Conservation (phyloP, 257 asterid genomes). For the Dorcoceras hygrometricum region DNA sequence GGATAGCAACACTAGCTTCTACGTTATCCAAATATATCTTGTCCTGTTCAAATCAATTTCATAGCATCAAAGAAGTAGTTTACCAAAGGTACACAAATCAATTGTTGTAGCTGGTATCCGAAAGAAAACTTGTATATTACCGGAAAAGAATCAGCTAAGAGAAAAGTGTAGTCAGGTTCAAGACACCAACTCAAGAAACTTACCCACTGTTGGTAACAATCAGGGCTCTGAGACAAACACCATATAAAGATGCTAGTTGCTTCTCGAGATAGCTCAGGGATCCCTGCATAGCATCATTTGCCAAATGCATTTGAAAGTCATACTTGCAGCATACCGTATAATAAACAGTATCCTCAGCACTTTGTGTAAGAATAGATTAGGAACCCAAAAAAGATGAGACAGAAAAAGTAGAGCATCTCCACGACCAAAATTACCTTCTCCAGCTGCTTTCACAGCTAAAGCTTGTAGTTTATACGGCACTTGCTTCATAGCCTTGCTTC, state of each 20-base stretch:
- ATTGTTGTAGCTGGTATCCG: background rate
- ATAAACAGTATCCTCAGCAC: no score
- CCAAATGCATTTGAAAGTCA: conserved; percentile 9
- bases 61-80: conserved; percentile 1
- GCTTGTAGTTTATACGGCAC: conserved; percentile 57
- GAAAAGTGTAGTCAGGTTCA: background rate
- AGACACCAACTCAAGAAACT: conserved; percentile 20
- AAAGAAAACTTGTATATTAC: background rate
- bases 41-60: conserved; percentile 45
- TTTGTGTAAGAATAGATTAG: no score
- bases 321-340: background rate
- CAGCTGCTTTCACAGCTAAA: conserved; percentile 55
- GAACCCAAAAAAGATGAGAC: background rate
- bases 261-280: conserved; percentile 66
- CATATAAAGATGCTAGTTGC: conserved; percentile 65
- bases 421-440: conserved; percentile 48
- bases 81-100: background rate
- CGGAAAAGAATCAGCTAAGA: background rate
- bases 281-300: conserved; percentile 42
- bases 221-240: conserved; percentile 75
- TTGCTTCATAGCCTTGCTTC: conserved; percentile 89
- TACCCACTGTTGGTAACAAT: conserved; percentile 86
- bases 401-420: background rate
- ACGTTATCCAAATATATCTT: conserved; percentile 55
- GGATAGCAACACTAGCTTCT: conserved; percentile 55